phyloP scores from a whole-genome alignment of 202 grass and related monocot species.

The Hordeum pubiflorum region DNA sequence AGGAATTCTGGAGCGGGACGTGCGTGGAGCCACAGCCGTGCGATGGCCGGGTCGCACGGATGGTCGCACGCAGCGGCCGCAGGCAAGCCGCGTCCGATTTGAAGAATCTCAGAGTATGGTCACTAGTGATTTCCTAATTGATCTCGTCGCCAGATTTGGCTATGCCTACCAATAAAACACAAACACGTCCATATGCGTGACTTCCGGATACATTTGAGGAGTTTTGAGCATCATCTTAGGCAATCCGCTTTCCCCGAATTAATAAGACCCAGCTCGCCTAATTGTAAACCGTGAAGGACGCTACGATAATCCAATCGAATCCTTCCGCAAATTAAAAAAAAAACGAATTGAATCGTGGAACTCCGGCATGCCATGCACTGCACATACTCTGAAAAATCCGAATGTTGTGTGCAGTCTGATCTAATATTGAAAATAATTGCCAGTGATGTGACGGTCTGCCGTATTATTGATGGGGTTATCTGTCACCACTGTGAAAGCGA shows the following conservation, averaged over 20 bases:
- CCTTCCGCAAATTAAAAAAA: no score
- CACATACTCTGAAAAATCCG: neutral
- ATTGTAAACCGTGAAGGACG: neutral
- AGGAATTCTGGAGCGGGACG: no score
- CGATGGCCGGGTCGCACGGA: no score
- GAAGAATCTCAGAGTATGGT: no score
- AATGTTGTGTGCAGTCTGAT: neutral
- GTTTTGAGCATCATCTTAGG: neutral
- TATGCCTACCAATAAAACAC: no score
- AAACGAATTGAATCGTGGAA: neutral
- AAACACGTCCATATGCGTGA: no score
- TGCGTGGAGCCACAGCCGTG: no score
- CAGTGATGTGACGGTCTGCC: neutral
- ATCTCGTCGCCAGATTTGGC: neutral
- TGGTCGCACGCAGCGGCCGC: no score
- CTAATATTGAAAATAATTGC: neutral
- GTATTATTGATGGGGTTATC: conserved; percentile 8
- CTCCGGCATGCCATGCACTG: neutral
- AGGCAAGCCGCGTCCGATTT: no score
- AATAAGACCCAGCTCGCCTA: neutral
- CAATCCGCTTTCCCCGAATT: neutral
- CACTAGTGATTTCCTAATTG: neutral
- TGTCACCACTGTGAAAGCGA: neutral
- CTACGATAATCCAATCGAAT: neutral
- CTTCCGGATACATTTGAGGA: neutral